These are phyloP conservation scores for Backusella tuberculispora DNA, from an alignment of 192 early-diverging fungal species.

Conservation along the genomic window DNA sequence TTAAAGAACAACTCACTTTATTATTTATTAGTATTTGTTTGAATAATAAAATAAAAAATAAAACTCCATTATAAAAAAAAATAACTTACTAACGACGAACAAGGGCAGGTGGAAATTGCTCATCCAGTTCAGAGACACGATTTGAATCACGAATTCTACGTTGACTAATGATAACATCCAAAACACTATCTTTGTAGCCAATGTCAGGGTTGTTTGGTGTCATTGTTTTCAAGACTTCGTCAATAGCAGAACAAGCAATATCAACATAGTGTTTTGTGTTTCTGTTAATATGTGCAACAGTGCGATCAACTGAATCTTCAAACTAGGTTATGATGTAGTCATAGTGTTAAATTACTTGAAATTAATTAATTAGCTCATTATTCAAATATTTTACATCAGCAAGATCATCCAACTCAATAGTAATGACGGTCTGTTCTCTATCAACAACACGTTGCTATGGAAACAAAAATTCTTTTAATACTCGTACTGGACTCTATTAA, in stretches of 20 bases:
- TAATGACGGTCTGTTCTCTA: slow-evolving; percentile 60
- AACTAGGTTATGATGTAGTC: slow-evolving; percentile 27
- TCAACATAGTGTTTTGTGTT: slow-evolving; percentile 89
- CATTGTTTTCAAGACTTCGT: slow-evolving; percentile 57
- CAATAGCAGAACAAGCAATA: slow-evolving; percentile 79
- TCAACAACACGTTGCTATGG: slow-evolving; percentile 67
- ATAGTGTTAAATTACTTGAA: neutral
- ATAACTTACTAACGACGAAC: slow-evolving; percentile 84
- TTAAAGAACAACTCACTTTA: slow-evolving; percentile 79
- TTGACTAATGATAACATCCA: slow-evolving; percentile 90
- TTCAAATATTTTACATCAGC: slow-evolving; percentile 39
- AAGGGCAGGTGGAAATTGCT: slow-evolving; percentile 77
- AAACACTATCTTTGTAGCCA: slow-evolving; percentile 73
- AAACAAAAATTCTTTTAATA: neutral
- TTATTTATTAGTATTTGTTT: neutral
- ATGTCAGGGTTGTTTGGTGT: slow-evolving; percentile 55
- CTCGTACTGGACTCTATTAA: neutral
- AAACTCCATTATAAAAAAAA: neutral
- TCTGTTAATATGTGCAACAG: slow-evolving; percentile 69
- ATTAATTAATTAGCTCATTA: neutral
- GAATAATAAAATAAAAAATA: neutral
- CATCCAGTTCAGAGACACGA: slow-evolving; percentile 39
- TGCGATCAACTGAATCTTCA: slow-evolving; percentile 44
- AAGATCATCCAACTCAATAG: slow-evolving; percentile 73
- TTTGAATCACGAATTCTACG: slow-evolving; percentile 71